These are phyloP conservation scores for Talaromyces sp. DNA, from an alignment of 2,329 filamentous ascomycete species.

Conservation along the genomic window DNA sequence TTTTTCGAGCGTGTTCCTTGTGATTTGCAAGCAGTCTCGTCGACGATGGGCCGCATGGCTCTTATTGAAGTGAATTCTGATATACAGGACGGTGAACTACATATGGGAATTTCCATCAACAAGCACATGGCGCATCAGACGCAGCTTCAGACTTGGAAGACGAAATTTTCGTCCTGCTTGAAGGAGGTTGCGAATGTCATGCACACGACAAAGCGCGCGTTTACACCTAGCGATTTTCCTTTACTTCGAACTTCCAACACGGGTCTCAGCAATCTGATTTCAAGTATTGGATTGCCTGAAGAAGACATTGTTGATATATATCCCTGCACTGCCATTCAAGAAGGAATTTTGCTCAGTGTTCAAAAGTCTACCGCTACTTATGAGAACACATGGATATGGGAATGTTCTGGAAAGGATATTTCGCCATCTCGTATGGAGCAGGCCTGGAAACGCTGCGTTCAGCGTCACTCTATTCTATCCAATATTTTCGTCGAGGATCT, in stretches of 20 bases:
- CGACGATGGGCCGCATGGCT: not conserved
- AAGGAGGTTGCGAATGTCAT: not conserved
- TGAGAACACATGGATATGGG: not conserved
- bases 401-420: not conserved
- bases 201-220: not conserved
- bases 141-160: not conserved
- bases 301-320: slow-evolving; percentile 21
- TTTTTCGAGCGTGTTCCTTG: not conserved
- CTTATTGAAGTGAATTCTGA: not conserved
- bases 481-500: not conserved
- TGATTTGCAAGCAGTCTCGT: not conserved
- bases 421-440: not conserved
- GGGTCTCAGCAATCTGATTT: not conserved
- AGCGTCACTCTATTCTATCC: not conserved
- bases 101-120: not conserved
- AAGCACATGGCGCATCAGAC: not conserved
- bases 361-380: not conserved
- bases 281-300: not conserved
- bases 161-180: not conserved
- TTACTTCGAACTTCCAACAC: not conserved
- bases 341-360: slow-evolving; percentile 20
- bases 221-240: not conserved
- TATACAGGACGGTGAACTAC: not conserved
- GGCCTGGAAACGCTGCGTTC: not conserved
- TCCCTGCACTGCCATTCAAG: slow-evolving; percentile 41